phyloP scores from a whole-genome alignment of 345 rosid genomes.

The Salix purpurea region DNA sequence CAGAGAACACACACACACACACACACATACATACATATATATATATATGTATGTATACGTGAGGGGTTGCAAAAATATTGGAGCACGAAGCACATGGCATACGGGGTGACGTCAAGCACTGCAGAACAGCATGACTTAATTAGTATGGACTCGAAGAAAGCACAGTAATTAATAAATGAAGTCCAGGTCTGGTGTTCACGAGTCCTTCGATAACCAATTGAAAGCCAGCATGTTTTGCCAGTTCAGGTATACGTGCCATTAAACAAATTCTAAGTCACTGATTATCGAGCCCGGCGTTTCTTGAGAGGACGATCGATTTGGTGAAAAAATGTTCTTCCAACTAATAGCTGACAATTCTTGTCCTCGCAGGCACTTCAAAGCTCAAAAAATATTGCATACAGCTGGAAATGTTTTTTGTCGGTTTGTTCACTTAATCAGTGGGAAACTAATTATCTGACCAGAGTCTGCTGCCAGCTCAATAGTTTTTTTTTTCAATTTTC shows the following conservation, averaged over 20 bases:
- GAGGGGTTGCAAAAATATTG: neutral
- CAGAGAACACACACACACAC: too few species aligned
- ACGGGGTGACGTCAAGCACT: neutral
- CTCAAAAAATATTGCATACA: neutral
- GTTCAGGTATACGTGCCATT: neutral
- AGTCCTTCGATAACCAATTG: neutral
- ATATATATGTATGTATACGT: neutral
- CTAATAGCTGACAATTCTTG: neutral
- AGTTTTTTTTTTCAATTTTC: too few species aligned
- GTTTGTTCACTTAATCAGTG: neutral
- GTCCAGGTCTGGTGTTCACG: neutral
- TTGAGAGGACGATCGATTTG: too few species aligned
- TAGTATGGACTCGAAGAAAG: neutral
- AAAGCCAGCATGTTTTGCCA: neutral
- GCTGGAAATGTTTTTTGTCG: neutral
- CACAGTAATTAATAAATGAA: neutral
- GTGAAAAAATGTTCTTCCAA: neutral
- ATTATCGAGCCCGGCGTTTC: too few species aligned
- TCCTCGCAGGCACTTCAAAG: neutral
- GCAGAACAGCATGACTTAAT: neutral
- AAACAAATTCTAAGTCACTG: neutral
- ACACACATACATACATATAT: too few species aligned
- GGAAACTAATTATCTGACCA: too few species aligned
- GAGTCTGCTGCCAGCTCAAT: too few species aligned
- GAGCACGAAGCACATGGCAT: neutral